phyloP scores from a whole-genome alignment of 345 rosid species.

The Pistacia vera region DNA sequence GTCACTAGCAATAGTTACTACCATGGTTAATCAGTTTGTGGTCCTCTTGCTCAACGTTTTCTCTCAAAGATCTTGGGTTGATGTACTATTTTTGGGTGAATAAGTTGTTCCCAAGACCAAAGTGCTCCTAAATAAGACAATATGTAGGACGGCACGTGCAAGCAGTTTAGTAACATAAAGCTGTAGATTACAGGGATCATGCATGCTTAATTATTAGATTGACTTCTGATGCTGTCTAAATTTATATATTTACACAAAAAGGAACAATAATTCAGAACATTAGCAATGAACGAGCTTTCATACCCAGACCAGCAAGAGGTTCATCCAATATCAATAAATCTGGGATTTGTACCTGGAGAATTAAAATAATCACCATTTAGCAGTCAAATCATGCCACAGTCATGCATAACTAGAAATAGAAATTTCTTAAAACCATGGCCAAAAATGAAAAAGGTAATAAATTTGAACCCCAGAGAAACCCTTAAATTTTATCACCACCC shows the following conservation, averaged over 20 bases:
- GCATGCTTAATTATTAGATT: constrained; percentile 1
- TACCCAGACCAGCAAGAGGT: constrained; percentile 98
- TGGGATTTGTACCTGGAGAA: constrained; percentile 77
- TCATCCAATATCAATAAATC: constrained; percentile 86
- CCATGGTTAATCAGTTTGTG: neutral
- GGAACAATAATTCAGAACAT: constrained; percentile 6
- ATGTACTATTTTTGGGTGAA: no score
- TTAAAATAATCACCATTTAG: constrained; percentile 12
- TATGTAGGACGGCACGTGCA: neutral
- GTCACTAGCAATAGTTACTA: neutral
- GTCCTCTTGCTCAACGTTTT: neutral
- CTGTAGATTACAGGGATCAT: neutral
- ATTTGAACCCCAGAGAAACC: no score
- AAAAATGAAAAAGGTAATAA: neutral
- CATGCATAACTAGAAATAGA: neutral
- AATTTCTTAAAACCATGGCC: constrained; percentile 5
- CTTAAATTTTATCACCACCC: no score
- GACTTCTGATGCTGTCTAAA: neutral
- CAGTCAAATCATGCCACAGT: neutral
- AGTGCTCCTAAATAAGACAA: neutral
- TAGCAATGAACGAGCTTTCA: constrained; percentile 25
- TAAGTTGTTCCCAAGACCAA: no score
- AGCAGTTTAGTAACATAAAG: neutral
- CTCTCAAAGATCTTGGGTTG: neutral
- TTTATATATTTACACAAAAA: neutral